Evolutionary conservation across 352 stramenopile genomes (phyloP).

Genomic region (Globisporangium ultimum): DNA sequence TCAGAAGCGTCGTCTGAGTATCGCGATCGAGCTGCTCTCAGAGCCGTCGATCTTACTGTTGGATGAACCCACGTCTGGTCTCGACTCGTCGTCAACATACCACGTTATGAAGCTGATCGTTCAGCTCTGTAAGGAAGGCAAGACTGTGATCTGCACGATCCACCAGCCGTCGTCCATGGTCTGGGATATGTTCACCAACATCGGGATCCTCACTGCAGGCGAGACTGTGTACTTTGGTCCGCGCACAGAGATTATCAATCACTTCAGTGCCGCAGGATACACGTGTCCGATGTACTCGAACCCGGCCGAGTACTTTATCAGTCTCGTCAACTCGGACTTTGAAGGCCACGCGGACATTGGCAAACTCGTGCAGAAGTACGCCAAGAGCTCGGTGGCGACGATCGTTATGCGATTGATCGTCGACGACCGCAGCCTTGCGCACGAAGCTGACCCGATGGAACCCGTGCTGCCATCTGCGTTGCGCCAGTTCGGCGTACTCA

Average conservation of each 20-base stretch:
- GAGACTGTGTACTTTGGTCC: conserved; percentile 89
- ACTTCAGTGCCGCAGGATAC: conserved; percentile 54
- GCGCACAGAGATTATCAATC: conserved; percentile 36
- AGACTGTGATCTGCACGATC: conserved; percentile 81
- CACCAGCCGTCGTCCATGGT: conserved; percentile 82
- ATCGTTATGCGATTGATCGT: conserved; percentile 27
- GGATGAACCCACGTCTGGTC: conserved; percentile 91
- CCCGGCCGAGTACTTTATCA: conserved; percentile 59
- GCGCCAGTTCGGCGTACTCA: conserved; percentile 50
- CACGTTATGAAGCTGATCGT: conserved; percentile 83
- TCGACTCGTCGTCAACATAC: conserved; percentile 89
- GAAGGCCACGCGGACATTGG: conserved; percentile 31
- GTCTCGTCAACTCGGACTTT: conserved; percentile 66
- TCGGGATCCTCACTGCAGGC: conserved; percentile 60
- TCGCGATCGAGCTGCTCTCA: conserved; percentile 91
- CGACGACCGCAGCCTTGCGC: conserved; percentile 19
- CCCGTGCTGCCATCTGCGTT: conserved; percentile 33
- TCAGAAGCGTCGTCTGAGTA: conserved; percentile 90
- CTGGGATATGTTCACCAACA: conserved; percentile 66
- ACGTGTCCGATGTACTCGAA: conserved; percentile 65
- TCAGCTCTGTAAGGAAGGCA: conserved; percentile 38
- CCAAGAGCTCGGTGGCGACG: conserved; percentile 25
- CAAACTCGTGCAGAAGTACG: conserved; percentile 27
- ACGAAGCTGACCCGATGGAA: conserved; percentile 36
- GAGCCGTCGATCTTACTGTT: conserved; percentile 95